These are phyloP conservation scores for Orbilia oligospora DNA, from an alignment of 2,329 filamentous ascomycete genomes.

Conservation along the genomic window DNA sequence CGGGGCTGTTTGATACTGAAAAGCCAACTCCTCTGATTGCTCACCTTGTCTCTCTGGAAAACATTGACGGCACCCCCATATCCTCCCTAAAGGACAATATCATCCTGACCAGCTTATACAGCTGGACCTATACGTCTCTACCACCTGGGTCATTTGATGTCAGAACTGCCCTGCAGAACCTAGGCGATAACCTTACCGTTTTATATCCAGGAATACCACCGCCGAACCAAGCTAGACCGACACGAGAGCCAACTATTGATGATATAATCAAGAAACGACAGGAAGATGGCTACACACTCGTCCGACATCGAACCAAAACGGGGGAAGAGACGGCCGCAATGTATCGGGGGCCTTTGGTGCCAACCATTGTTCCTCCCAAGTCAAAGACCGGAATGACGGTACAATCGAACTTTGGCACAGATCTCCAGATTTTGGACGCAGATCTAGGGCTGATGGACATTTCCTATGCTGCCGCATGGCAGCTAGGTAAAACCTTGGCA, in stretches of 20 bases:
- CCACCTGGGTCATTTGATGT: slow-evolving; percentile 66
- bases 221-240: slow-evolving; percentile 4
- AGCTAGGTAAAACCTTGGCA: slow-evolving; percentile 67
- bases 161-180: slow-evolving; percentile 64
- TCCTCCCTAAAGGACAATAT: slow-evolving; percentile 62
- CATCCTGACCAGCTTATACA: slow-evolving; percentile 66
- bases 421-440: slow-evolving; percentile 68
- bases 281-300: slow-evolving; percentile 67
- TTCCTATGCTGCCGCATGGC: slow-evolving; percentile 68
- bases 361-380: slow-evolving; percentile 52
- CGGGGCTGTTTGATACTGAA: slow-evolving; percentile 64
- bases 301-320: slow-evolving; percentile 65
- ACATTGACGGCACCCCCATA: slow-evolving; percentile 64
- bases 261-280: slow-evolving; percentile 61
- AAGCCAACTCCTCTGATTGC: slow-evolving; percentile 63
- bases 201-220: background rate
- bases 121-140: slow-evolving; percentile 67
- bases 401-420: slow-evolving; percentile 65
- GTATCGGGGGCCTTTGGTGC: slow-evolving; percentile 67
- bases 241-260: background rate
- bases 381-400: slow-evolving; percentile 24
- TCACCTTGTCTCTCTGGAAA: slow-evolving; percentile 67
- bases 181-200: slow-evolving; percentile 61
- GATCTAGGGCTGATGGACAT: slow-evolving; percentile 68
- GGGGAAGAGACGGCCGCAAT: slow-evolving; percentile 68